Evolutionary conservation across 306 rosid genomes (phyloP).

Genomic region (Elaeagnus macrophylla): DNA sequence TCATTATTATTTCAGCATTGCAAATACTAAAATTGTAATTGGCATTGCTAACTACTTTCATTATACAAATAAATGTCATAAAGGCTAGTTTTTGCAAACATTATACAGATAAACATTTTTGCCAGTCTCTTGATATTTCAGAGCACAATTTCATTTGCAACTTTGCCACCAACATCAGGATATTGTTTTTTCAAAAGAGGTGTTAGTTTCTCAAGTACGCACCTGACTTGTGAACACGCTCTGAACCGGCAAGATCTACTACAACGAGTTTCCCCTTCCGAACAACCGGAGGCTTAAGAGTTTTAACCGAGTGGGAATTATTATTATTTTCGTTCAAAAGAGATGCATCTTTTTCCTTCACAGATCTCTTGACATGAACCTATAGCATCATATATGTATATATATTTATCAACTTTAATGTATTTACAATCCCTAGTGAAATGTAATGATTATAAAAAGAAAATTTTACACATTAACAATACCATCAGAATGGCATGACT

Average conservation of each 20-base stretch:
- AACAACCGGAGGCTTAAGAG: conserved; percentile 62
- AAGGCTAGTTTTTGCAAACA: too few species aligned
- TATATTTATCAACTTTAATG: too few species aligned
- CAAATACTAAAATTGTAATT: too few species aligned
- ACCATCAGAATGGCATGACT: conserved; percentile 99
- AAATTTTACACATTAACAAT: conserved; percentile 14
- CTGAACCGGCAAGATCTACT: conserved; percentile 99
- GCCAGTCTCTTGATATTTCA: too few species aligned
- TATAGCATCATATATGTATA: conserved; percentile 20
- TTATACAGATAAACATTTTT: too few species aligned
- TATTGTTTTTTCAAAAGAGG: too few species aligned
- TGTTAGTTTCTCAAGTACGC: conserved; percentile 11
- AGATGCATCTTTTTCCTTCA: conserved; percentile 66
- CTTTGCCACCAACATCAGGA: too few species aligned
- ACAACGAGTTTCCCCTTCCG: conserved; percentile 87
- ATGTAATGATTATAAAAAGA: conserved; percentile 17
- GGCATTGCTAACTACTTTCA: too few species aligned
- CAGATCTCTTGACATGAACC: conserved; percentile 74
- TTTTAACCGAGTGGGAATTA: conserved; percentile 49
- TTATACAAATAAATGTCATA: too few species aligned
- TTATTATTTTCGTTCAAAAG: conserved; percentile 60
- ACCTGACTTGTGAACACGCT: conserved; percentile 97
- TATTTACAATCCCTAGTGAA: too few species aligned
- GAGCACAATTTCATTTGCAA: too few species aligned
- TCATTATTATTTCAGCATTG: background rate